Base-by-base conservation (phyloP, 2,329 filamentous ascomycete genomes). In the Diaporthe citrichinensis region DNA sequence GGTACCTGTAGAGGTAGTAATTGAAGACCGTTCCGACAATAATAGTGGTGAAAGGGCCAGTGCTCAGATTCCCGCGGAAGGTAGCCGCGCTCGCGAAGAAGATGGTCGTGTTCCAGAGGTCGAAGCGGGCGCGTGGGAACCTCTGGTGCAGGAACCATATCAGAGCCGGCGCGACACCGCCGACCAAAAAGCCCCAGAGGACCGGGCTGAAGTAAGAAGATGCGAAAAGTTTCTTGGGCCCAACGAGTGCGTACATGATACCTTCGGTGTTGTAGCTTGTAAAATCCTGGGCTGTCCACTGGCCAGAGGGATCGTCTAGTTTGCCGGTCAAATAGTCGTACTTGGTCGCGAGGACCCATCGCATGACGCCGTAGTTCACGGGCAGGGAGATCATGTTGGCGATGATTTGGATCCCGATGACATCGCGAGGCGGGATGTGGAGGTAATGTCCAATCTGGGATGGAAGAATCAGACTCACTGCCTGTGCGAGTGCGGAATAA, bases 31-130 rank as follows among this genome's bases (percentile, higher is more conserved):
- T 77, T 12, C 78, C 77, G 14, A 77, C 23, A 4, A 79, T 72
- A 10, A 78, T 73, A 2, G 74, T 53, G 15, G 76, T 79, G 39
- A 79, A 75, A 5, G 77, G 77, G 0, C 77, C 77, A 2, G 78
- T 79, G 68, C 78, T 79, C 20, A 78, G 57, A 39, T 78, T 78
- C 9, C 77, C 78, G 5, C 71, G 73, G 55, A 78, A 79, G 0
- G 68, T 77, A 2, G 78, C 78, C 58, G 75, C 74, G 36, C 71
- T 71, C 34, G 78, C 77, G 36, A 79, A 79, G 71, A 79, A 79
- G 61, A 79, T 78, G 44, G 78, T 78, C 55, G 77, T 79, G 74
- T 79, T 79, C 78, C 78, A 79, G 25, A 78, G 71, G 51, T 78
- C 62, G 59, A 79, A 79, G 57, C 73, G 49, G 36, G 39, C 34